These are phyloP conservation scores for Populus ilicifolia DNA, from an alignment of 345 rosid genomes.

Conservation along the genomic window DNA sequence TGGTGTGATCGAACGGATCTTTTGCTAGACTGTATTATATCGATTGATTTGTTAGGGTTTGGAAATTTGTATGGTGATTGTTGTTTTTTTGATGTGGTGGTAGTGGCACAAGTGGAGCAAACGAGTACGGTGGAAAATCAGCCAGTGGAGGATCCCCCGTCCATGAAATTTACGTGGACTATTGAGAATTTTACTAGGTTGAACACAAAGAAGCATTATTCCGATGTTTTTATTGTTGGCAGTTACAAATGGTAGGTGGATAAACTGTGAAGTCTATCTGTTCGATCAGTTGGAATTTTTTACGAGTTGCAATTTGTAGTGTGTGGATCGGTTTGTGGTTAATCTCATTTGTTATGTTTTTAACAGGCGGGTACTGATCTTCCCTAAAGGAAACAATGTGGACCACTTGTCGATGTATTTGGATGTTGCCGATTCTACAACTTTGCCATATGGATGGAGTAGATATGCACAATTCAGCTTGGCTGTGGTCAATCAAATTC, in stretches of 20 bases:
- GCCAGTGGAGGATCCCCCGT: constrained; percentile 75
- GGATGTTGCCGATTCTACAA: constrained; percentile 84
- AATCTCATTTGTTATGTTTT: constrained; percentile 13
- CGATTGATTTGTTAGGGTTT: not conserved
- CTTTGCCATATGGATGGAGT: constrained; percentile 89
- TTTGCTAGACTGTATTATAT: not conserved
- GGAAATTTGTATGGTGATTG: not conserved
- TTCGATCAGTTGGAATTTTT: not conserved
- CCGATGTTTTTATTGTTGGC: constrained; percentile 72
- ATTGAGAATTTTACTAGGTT: constrained; percentile 70
- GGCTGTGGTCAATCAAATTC: constrained; percentile 77
- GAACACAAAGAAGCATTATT: constrained; percentile 70
- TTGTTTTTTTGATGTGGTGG: constrained; percentile 9
- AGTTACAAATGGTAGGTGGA: constrained; percentile 76
- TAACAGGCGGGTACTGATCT: constrained; percentile 81
- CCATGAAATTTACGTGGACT: constrained; percentile 76
- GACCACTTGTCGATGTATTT: constrained; percentile 92
- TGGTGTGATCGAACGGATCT: constrained; percentile 16
- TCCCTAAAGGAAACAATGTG: constrained; percentile 90
- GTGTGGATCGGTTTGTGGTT: not conserved
- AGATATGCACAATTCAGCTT: constrained; percentile 89
- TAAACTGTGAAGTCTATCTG: not conserved
- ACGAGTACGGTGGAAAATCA: constrained; percentile 63
- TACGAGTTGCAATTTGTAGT: not conserved
- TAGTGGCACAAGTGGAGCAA: constrained; percentile 52